Evolutionary conservation across 2,329 filamentous ascomycete species (phyloP).

Genomic region (Hymenoscyphus occultus): DNA sequence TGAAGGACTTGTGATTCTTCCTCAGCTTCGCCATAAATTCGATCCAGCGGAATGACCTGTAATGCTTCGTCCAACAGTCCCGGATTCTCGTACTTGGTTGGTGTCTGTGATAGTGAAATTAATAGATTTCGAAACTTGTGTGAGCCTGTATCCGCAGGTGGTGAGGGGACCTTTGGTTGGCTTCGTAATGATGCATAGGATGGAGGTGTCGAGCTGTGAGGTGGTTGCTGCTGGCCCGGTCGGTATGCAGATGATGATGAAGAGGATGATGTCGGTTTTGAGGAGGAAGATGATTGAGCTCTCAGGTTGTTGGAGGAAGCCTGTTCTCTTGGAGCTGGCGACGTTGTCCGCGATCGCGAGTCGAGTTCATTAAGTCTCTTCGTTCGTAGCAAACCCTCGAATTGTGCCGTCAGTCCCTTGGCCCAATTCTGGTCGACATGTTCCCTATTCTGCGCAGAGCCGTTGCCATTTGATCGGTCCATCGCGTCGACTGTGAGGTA

Average conservation of each 20-base stretch:
- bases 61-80: constrained; percentile 91
- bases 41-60: constrained; percentile 79
- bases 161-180: constrained; percentile 68
- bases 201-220: constrained; percentile 46
- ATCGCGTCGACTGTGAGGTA: constrained; percentile 29
- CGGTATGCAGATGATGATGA: constrained; percentile 37
- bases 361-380: constrained; percentile 84
- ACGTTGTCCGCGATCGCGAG: constrained; percentile 56
- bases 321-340: constrained; percentile 52
- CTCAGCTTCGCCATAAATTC: constrained; percentile 90
- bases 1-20: constrained; percentile 86
- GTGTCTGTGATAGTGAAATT: constrained; percentile 80
- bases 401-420: constrained; percentile 74
- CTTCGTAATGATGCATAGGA: constrained; percentile 61
- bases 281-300: constrained; percentile 38
- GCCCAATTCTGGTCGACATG: constrained; percentile 69
- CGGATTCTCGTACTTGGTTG: constrained; percentile 93
- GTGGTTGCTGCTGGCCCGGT: constrained; percentile 39
- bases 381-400: constrained; percentile 81
- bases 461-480: constrained; percentile 31
- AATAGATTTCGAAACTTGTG: constrained; percentile 79
- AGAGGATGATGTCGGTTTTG: constrained; percentile 24
- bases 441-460: constrained; percentile 26
- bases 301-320: constrained; percentile 50
- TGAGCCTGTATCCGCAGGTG: constrained; percentile 69